phyloP scores from a whole-genome alignment of 495 filamentous ascomycete genomes.

The Aspergillus ostianus region DNA sequence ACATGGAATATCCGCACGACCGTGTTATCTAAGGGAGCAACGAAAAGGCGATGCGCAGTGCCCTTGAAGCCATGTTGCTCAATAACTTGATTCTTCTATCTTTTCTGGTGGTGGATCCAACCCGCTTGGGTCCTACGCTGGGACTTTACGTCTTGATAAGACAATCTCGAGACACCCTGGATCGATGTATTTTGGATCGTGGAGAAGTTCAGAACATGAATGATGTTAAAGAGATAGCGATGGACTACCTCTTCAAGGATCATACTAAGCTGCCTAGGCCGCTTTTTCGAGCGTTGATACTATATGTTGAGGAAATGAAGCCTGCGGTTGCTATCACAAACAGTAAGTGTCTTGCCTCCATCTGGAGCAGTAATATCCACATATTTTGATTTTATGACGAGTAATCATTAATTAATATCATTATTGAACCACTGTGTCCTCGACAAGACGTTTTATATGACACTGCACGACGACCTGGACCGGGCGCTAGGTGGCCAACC shows the following conservation, averaged over 20 bases:
- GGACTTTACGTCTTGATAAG: constrained; percentile 3
- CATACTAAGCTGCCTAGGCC: constrained; percentile 1
- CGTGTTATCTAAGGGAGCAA: neutral
- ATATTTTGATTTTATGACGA: neutral
- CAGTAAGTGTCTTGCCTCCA: neutral
- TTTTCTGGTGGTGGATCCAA: neutral
- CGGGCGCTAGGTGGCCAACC: neutral
- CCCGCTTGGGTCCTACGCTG: neutral
- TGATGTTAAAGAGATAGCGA: neutral
- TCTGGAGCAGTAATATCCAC: neutral
- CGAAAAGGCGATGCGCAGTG: neutral
- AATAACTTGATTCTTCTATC: constrained; percentile 9
- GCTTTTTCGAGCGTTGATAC: neutral
- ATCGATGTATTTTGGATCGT: constrained; percentile 1
- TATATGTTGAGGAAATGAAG: constrained; percentile 1
- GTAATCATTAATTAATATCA: neutral
- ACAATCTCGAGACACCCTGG: neutral
- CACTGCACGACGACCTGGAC: constrained; percentile 9
- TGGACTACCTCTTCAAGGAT: constrained; percentile 1
- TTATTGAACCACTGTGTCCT: neutral
- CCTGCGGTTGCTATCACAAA: constrained; percentile 8
- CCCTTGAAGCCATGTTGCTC: neutral
- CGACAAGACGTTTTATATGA: neutral
- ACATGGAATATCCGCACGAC: constrained; percentile 3
- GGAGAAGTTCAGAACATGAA: neutral